Percentiles rank a stretch among this genome's conserved stretches.
Conservation (phyloP, 495 filamentous ascomycete genomes). For the Tuber magnatum region DNA sequence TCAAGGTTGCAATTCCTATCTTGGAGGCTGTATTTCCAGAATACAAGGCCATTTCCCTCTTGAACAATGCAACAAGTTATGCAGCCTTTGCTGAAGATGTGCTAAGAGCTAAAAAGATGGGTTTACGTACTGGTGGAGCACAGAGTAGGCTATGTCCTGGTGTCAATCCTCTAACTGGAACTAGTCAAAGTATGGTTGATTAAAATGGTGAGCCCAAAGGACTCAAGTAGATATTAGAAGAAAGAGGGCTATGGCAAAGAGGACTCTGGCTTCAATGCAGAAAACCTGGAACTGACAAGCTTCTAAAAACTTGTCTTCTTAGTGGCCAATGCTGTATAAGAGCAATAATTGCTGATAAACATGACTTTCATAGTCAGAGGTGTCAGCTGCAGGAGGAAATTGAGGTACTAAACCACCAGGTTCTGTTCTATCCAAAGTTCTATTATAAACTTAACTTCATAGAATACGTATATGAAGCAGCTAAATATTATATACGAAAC, state of each 20-base stretch:
- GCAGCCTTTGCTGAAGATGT: constrained; percentile 10
- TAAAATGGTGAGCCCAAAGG: too few species aligned
- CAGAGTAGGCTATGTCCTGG: too few species aligned
- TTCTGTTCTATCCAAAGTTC: too few species aligned
- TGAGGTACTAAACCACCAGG: too few species aligned
- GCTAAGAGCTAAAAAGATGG: constrained; percentile 9
- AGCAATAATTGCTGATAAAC: background rate
- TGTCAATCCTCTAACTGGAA: too few species aligned
- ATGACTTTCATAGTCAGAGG: background rate
- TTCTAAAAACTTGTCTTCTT: background rate
- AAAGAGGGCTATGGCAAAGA: constrained; percentile 1
- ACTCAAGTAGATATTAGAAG: too few species aligned
- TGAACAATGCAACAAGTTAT: constrained; percentile 15
- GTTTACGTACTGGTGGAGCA: background rate
- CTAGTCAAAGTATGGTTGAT: too few species aligned
- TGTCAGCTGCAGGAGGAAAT: background rate
- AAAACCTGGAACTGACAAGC: background rate
- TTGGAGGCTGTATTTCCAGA: background rate
- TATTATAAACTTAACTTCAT: too few species aligned
- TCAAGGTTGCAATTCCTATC: background rate
- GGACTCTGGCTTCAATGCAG: background rate
- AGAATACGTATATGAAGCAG: too few species aligned
- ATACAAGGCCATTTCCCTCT: background rate
- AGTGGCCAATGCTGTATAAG: background rate
- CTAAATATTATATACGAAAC: too few species aligned